These are phyloP conservation scores for Ampelocalamus luodianensis DNA, from an alignment of 176 grass and related monocot genomes.

Conservation along the genomic window DNA sequence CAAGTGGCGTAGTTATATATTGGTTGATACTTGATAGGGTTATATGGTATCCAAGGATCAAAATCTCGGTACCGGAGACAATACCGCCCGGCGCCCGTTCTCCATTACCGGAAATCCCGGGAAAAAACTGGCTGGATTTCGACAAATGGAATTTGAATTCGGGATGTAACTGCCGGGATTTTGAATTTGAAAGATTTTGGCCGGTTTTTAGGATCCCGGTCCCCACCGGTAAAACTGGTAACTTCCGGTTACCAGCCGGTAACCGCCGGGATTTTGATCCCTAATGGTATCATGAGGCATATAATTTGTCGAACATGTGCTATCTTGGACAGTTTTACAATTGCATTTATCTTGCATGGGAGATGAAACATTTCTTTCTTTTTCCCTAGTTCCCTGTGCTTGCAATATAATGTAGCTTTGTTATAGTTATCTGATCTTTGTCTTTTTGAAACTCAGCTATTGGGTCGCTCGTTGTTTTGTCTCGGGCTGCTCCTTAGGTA, in stretches of 20 bases:
- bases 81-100: no score
- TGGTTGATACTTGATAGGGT: not conserved
- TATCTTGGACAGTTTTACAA: conserved; percentile 23
- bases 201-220: no score
- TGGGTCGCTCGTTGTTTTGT: conserved; percentile 93
- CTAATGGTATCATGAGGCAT: not conserved
- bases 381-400: conserved; percentile 23
- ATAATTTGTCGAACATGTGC: conserved; percentile 25
- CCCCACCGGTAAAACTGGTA: no score
- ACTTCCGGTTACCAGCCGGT: no score
- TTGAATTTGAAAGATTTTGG: no score
- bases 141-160: no score
- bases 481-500: conserved; percentile 93
- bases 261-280: no score
- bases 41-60: not conserved
- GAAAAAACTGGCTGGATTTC: no score
- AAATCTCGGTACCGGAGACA: no score
- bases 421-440: conserved; percentile 47
- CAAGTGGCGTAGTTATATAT: conserved; percentile 2
- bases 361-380: conserved; percentile 14
- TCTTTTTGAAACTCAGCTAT: conserved; percentile 60
- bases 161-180: no score
- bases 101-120: no score
- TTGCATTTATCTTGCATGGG: conserved; percentile 32
- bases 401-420: conserved; percentile 15